phyloP scores from a whole-genome alignment of 129 eudicot genomes.

The Centaurea solstitialis region DNA sequence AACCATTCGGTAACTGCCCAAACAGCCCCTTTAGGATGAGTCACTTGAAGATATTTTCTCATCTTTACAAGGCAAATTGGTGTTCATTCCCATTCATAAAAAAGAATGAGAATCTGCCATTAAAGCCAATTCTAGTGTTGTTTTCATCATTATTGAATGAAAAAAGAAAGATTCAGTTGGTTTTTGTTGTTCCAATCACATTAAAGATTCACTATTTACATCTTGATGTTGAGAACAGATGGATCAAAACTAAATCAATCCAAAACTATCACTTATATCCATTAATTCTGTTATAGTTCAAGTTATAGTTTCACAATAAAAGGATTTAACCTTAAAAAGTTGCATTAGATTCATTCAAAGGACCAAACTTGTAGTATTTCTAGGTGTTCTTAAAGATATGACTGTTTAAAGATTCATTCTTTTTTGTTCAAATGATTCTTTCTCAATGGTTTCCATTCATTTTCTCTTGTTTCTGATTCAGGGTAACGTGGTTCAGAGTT shows the following conservation, averaged over 20 bases:
- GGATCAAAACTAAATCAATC: conserved; percentile 27
- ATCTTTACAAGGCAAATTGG: not conserved
- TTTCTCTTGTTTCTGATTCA: conserved; percentile 8
- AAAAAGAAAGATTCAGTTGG: conserved; percentile 23
- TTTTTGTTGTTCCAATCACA: conserved; percentile 6
- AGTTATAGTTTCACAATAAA: conserved; percentile 22
- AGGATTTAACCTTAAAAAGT: conserved; percentile 19
- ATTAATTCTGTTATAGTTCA: conserved; percentile 1
- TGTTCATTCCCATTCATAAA: conserved; percentile 6
- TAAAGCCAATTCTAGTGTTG: not conserved
- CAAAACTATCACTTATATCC: not conserved
- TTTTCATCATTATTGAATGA: conserved; percentile 13
- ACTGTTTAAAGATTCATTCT: not conserved
- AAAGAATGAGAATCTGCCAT: not conserved
- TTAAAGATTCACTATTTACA: conserved; percentile 5
- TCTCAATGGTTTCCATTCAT: not conserved
- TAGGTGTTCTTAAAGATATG: not conserved
- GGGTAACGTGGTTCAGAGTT: conserved; percentile 51
- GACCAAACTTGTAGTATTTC: not conserved
- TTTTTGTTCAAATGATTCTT: not conserved
- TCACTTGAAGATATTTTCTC: not conserved
- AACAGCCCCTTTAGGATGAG: not conserved
- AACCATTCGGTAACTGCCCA: no score
- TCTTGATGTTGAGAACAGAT: conserved; percentile 30
- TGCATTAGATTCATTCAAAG: not conserved